Conservation (phyloP, 176 grass and related monocot genomes). For the Pontederia crassipes region DNA sequence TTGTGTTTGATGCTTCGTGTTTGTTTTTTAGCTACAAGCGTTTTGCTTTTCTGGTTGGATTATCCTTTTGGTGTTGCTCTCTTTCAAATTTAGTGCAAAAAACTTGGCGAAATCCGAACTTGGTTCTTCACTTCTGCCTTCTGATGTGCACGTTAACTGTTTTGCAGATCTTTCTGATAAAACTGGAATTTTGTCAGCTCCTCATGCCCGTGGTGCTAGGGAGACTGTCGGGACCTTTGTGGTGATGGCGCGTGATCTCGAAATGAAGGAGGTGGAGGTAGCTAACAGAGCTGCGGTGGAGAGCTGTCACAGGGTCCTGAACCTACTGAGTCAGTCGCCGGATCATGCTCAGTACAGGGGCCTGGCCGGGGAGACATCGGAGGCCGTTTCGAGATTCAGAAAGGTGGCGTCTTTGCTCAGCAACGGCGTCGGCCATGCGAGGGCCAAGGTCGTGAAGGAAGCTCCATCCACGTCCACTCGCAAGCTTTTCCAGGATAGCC, state of each 20-base stretch:
- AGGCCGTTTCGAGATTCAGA: conserved; percentile 65
- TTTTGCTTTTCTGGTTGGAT: too few species aligned
- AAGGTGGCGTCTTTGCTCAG: conserved; percentile 54
- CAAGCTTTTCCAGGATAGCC: conserved; percentile 38
- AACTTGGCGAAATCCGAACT: too few species aligned
- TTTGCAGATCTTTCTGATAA: background rate
- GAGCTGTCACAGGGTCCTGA: conserved; percentile 64
- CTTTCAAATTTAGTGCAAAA: too few species aligned
- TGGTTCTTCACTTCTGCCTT: background rate
- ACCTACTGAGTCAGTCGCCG: conserved; percentile 46
- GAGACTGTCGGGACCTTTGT: background rate
- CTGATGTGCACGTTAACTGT: background rate
- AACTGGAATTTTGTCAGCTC: too few species aligned
- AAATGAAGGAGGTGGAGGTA: conserved; percentile 71
- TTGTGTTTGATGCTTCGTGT: too few species aligned
- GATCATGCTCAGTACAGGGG: conserved; percentile 37
- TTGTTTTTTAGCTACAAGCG: too few species aligned
- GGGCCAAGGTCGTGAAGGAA: conserved; percentile 37
- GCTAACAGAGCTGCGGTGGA: conserved; percentile 69
- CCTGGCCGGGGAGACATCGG: conserved; percentile 46
- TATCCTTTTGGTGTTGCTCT: too few species aligned
- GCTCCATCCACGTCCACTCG: conserved; percentile 21
- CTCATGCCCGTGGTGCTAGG: background rate
- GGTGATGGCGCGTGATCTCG: background rate
- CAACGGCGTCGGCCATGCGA: conserved; percentile 39